These are phyloP conservation scores for Chlorociboria aeruginascens DNA, from an alignment of 495 filamentous ascomycete genomes.

Conservation along the genomic window DNA sequence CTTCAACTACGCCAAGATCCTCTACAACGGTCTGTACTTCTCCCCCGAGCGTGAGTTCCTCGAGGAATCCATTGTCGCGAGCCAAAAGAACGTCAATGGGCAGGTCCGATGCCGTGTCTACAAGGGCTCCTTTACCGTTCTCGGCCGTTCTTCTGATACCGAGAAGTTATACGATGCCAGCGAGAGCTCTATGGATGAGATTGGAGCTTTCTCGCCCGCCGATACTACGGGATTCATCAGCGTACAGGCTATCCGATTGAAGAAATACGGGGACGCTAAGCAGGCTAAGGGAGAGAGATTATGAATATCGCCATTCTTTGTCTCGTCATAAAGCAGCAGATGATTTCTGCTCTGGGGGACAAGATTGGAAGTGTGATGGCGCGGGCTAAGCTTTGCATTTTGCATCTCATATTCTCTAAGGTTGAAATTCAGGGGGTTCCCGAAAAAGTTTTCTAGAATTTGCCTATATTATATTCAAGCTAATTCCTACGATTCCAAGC, in stretches of 20 bases:
- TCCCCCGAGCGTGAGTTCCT: conserved; percentile 58
- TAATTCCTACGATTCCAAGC: too few species aligned
- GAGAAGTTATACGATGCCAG: conserved; percentile 77
- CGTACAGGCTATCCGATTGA: conserved; percentile 73
- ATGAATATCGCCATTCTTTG: conserved; percentile 1
- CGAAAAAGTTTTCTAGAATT: too few species aligned
- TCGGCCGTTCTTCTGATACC: conserved; percentile 64
- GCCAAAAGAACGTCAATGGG: conserved; percentile 59
- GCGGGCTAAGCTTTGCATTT: too few species aligned
- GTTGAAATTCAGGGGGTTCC: too few species aligned
- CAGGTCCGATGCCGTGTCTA: conserved; percentile 59
- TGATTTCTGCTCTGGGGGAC: too few species aligned
- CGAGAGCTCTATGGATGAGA: conserved; percentile 79
- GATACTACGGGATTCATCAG: conserved; percentile 50
- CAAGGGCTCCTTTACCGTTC: conserved; percentile 64
- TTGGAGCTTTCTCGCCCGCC: conserved; percentile 63
- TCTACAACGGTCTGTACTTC: conserved; percentile 82
- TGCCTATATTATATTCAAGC: too few species aligned
- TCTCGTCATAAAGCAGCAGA: background rate
- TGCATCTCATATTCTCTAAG: too few species aligned
- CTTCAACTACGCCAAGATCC: conserved; percentile 56
- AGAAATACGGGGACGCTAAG: conserved; percentile 77
- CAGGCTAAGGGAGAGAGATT: conserved; percentile 40
- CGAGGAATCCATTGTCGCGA: conserved; percentile 57
- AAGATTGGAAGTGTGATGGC: too few species aligned